phyloP scores from a whole-genome alignment of 1,284 basidiomycete genomes.

The Microbotryum saponariae region DNA sequence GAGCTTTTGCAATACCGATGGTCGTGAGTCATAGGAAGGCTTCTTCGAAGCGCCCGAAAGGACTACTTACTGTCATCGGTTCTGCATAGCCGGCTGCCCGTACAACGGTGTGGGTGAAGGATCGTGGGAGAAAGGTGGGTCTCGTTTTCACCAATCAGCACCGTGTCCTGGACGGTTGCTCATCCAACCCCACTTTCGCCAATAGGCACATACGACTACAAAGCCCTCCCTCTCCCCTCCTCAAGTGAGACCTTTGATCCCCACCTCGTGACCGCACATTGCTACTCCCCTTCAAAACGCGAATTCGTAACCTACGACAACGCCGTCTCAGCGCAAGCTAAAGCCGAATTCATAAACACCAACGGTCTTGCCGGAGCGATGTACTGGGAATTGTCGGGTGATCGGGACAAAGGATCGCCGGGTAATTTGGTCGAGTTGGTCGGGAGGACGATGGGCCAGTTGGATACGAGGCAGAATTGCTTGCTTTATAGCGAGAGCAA shows the following conservation, averaged over 20 bases:
- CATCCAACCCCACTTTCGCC: not conserved
- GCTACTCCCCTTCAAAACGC: conserved; percentile 57
- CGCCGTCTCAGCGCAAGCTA: conserved; percentile 60
- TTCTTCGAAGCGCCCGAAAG: too few relatives aligned
- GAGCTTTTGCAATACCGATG: conserved; percentile 68
- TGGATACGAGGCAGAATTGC: conserved; percentile 58
- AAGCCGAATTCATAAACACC: conserved; percentile 62
- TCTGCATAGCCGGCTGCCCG: conserved; percentile 47
- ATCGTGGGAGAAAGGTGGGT: conserved; percentile 50
- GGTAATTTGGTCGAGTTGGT: conserved; percentile 31
- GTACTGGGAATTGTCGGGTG: conserved; percentile 43
- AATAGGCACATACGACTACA: conserved; percentile 27
- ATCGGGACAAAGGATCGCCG: conserved; percentile 18
- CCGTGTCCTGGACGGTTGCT: not conserved
- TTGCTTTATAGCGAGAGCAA: conserved; percentile 48
- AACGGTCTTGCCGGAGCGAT: conserved; percentile 32
- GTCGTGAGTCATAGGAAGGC: conserved; percentile 44
- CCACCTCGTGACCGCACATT: conserved; percentile 66
- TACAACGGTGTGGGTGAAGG: conserved; percentile 72
- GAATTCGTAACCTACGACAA: conserved; percentile 70
- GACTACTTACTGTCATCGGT: too few relatives aligned
- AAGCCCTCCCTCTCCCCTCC: conserved; percentile 52
- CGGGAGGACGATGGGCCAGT: conserved; percentile 6
- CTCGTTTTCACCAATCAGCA: not conserved
- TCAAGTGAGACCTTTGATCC: conserved; percentile 61